A percentile compares a stretch with the other conserved stretches of the same genome.
These are phyloP conservation scores for Coffea canephora DNA, from an alignment of 257 asterid genomes.

Conservation along the genomic window DNA sequence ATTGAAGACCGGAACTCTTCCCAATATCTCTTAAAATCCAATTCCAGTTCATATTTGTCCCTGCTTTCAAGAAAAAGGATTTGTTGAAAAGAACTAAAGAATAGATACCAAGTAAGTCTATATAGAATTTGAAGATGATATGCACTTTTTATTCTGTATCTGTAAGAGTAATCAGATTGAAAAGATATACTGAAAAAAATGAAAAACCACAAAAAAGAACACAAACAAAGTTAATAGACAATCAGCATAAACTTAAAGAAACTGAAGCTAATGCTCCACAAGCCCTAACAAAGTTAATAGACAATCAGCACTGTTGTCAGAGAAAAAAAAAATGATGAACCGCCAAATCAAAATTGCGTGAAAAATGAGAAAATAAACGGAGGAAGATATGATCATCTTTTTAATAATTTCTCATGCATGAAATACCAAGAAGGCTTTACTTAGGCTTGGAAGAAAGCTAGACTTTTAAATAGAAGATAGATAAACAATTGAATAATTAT, in stretches of 20 bases:
- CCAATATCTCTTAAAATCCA: constrained; percentile 96
- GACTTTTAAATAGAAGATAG: not conserved
- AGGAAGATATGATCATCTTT: not conserved
- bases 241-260: not conserved
- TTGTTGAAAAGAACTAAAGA: not conserved
- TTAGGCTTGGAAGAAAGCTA: not conserved
- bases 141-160: not conserved
- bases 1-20: constrained; percentile 87
- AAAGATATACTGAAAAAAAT: not conserved
- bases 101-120: constrained; percentile 2
- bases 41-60: constrained; percentile 80
- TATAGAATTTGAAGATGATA: constrained; percentile 1
- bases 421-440: not conserved
- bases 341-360: not conserved
- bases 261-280: not conserved
- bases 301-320: not conserved
- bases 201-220: not conserved
- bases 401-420: not conserved
- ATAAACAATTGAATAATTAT: not conserved
- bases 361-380: not conserved
- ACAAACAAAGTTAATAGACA: not conserved
- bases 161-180: not conserved
- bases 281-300: not conserved
- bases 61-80: constrained; percentile 24
- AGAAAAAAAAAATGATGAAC: not conserved